Base-by-base conservation (phyloP, 2,329 filamentous ascomycete species). In the Hyphodiscus sp. region DNA sequence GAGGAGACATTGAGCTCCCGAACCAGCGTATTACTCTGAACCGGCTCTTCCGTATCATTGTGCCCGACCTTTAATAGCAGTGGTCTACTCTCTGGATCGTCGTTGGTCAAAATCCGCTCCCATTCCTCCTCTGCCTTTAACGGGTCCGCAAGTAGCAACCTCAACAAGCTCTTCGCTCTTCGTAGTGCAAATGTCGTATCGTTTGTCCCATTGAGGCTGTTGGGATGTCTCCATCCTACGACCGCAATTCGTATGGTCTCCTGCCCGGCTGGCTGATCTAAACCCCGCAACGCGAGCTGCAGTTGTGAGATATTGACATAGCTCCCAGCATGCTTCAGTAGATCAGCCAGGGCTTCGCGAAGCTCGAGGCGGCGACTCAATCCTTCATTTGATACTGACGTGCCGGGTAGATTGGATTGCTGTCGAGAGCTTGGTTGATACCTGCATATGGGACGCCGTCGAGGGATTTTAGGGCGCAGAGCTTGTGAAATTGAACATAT, bases 111-210 rank as follows among this genome's bases (percentile, higher is more conserved):
- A 54, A 82, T 73, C 63, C 73, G 73, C 69, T 91, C 87, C 87
- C 87, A 91, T 23, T 75, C 69, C 59, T 82, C 77, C 58, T 81
- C 77, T 5, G 77, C 70, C 41, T 76, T 76, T 59, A 91, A 70
- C 4, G 87, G 86, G 68, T 91, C 87, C 1, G 85, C 84, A 1
- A 91, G 73, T 13, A 90, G 70, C 38, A 91, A 73, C 43, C 83
- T 80, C 45, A 91, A 76, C 9, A 96, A 74, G 55, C 78, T 76
- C 65, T 81, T 82, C 2, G 85, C 84, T 13, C 78, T 78, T 18
- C 69, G 65, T 48, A 70, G 69, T 0, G 74, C 69, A 13, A 43
- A 47, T 1, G 60, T 41, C 67, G 64, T 44, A 68, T 16, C 20
- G 26, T 71, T 62, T 8, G 3, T 26, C 8, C 23, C 23, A 26